These are phyloP conservation scores for Comarum palustre DNA, from an alignment of 306 rosid species.

Conservation along the genomic window DNA sequence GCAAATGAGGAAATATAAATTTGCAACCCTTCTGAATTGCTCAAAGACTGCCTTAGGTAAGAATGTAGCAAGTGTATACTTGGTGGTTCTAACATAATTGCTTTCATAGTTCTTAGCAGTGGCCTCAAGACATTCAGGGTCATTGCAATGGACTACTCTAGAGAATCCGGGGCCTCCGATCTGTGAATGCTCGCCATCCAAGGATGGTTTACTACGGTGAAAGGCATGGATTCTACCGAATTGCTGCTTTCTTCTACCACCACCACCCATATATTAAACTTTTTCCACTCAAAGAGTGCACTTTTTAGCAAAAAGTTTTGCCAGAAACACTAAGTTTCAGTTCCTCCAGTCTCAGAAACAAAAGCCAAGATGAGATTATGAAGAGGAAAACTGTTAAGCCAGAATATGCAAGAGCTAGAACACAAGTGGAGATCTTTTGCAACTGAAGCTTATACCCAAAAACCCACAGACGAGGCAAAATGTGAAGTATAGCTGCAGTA, in stretches of 20 bases:
- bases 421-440: neutral
- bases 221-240: slow-evolving; percentile 83
- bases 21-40: slow-evolving; percentile 91
- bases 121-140: slow-evolving; percentile 53
- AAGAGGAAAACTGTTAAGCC: neutral
- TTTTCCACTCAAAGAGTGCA: neutral
- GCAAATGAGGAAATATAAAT: slow-evolving; percentile 71
- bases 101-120: slow-evolving; percentile 45
- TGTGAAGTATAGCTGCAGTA: neutral
- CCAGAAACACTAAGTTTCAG: neutral
- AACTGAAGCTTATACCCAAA: neutral
- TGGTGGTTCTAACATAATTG: slow-evolving; percentile 81
- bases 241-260: slow-evolving; percentile 61
- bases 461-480: neutral
- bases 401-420: neutral
- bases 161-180: slow-evolving; percentile 98
- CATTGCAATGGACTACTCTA: slow-evolving; percentile 71
- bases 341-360: neutral
- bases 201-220: slow-evolving; percentile 61
- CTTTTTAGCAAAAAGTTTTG: neutral
- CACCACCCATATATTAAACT: slow-evolving; percentile 37
- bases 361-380: neutral
- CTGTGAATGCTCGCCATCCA: slow-evolving; percentile 64
- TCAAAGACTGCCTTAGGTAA: slow-evolving; percentile 85
- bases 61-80: slow-evolving; percentile 77